A percentile compares a stretch with the other conserved stretches of the same genome.
Conservation (phyloP, 148 eudicot species). For the Tetragonia tetragonoides region DNA sequence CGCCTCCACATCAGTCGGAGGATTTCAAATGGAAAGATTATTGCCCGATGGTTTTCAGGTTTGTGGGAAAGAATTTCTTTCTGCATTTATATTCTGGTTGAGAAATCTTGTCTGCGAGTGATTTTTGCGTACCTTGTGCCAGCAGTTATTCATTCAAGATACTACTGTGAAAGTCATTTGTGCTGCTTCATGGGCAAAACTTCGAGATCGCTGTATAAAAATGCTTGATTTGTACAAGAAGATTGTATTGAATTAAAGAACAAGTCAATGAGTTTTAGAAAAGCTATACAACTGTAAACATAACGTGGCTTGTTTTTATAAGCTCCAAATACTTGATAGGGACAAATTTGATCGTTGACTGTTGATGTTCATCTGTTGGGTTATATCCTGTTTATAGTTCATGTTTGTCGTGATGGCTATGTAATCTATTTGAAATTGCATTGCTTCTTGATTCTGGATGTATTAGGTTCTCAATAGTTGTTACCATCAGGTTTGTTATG, state of each 20-base stretch:
- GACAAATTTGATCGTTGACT: background rate
- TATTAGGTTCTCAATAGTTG: too few relatives aligned
- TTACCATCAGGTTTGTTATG: too few relatives aligned
- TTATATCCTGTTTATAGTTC: background rate
- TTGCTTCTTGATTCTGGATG: background rate
- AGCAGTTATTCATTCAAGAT: background rate
- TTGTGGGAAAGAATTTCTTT: slow-evolving; percentile 26
- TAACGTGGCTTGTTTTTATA: background rate
- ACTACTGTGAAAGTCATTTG: background rate
- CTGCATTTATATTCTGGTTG: background rate
- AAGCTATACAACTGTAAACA: background rate
- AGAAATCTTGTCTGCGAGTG: background rate
- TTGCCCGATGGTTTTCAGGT: slow-evolving; percentile 99
- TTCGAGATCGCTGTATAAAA: background rate
- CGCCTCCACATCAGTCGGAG: slow-evolving; percentile 93
- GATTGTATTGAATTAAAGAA: background rate
- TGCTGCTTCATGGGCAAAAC: background rate
- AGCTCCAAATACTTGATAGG: background rate
- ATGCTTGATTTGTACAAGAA: background rate
- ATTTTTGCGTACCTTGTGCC: background rate
- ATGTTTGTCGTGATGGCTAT: background rate
- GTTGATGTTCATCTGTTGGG: background rate
- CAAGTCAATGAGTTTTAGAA: background rate
- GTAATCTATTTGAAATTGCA: background rate
- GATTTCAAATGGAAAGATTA: slow-evolving; percentile 98